Base-by-base conservation (phyloP, 768 basidiomycete species). In the Boletus tylopilopsis region DNA sequence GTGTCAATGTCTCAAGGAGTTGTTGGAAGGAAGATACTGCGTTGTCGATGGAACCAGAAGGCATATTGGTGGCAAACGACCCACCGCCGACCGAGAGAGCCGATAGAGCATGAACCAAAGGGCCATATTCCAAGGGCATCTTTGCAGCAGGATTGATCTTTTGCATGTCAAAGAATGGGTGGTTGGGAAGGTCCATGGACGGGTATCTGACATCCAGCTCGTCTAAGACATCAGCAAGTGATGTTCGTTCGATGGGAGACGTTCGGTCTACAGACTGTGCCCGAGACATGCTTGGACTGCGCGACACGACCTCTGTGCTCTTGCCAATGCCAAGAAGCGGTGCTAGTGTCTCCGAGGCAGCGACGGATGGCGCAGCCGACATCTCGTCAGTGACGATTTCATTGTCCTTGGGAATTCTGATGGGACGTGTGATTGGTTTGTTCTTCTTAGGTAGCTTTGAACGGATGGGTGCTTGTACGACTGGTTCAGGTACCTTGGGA, bases 11-110 rank as follows among this genome's bases (percentile, higher is more conserved):
- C 72, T 92, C 90, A 36, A 94, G 73, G 0, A 94, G 73, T 60
- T 91, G 89, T 58, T 94, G 90, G 72, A 93, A 93, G 13, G 90
- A 90, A 4, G 88, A 86, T 24, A 93, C 89, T 1, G 90, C 90
- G 27, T 90, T 88, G 64, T 93, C 90, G 61, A 92, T 90, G n/a
- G 89, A 88, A 11, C 87, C 87, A 6, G 87, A 84, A 15, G 90
- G 88, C 73, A 90, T 84, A 57, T 82, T 87, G 40, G 61, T 71
- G 32, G 88, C 84, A 59, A 91, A 91, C 7, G 87, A 89, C 9
- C 87, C 87, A 10, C 90, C 87, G 3, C 88, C 88, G 13, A 90
- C 87, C 2, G 91, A 92, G 30, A 93, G 72, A 12, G 90, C 88
- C 8, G 91, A 91, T 23, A 93, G 68, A 1, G 91, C 90, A 60